Evolutionary conservation across 2,329 filamentous ascomycete species (phyloP).

Genomic region (Xylariaceae sp.): DNA sequence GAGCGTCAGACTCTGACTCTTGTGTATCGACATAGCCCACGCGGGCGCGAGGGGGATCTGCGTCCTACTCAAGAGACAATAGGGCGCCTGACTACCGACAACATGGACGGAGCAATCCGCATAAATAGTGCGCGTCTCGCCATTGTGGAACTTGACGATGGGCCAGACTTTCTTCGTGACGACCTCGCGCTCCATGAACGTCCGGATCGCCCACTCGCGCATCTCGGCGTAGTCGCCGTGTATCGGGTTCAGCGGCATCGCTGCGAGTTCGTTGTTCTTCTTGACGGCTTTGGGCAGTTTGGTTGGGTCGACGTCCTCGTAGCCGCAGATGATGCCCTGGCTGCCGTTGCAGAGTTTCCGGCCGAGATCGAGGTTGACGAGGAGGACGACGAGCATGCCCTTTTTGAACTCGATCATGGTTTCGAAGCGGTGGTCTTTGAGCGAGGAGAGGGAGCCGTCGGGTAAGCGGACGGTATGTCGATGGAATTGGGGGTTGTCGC

Average conservation of each 20-base stretch:
- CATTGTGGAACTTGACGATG: constrained; percentile 49
- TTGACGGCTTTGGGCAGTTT: constrained; percentile 28
- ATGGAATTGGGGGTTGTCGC: constrained; percentile 25
- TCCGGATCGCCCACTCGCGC: constrained; percentile 34
- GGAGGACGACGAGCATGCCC: constrained; percentile 49
- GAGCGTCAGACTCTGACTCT: constrained; percentile 58
- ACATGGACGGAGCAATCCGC: constrained; percentile 46
- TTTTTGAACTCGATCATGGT: constrained; percentile 41
- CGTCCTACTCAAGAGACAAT: constrained; percentile 48
- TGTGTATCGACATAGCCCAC: constrained; percentile 61
- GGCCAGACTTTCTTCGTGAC: constrained; percentile 40
- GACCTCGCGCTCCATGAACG: constrained; percentile 33
- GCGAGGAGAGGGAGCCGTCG: constrained; percentile 28
- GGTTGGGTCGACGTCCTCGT: constrained; percentile 33
- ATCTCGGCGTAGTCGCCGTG: constrained; percentile 36
- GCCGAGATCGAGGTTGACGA: constrained; percentile 43
- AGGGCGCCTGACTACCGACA: constrained; percentile 41
- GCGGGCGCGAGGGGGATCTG: constrained; percentile 56
- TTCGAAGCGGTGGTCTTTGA: constrained; percentile 45
- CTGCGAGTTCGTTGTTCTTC: neutral
- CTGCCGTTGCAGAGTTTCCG: constrained; percentile 43
- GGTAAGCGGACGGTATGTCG: constrained; percentile 6
- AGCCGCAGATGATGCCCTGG: constrained; percentile 42
- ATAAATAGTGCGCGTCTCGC: constrained; percentile 40
- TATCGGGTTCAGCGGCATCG: constrained; percentile 12